phyloP scores from a whole-genome alignment of 345 rosid species.

The Lagerstroemia speciosa region DNA sequence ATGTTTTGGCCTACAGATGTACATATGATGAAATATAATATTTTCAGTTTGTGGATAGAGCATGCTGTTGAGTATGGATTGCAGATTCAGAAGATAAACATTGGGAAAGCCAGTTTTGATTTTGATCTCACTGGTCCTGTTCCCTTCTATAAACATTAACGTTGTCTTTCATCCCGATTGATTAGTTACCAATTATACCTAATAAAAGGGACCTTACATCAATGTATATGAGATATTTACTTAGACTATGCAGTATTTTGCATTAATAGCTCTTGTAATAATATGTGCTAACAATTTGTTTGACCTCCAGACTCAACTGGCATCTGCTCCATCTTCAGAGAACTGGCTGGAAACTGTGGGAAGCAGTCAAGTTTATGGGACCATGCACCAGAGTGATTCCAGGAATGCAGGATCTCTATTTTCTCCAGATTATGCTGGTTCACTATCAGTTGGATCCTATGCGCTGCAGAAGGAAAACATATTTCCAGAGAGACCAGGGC shows the following conservation, averaged over 20 bases:
- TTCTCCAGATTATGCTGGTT: slow-evolving; percentile 51
- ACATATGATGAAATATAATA: neutral
- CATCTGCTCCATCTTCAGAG: slow-evolving; percentile 83
- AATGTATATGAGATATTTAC: neutral
- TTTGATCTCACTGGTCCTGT: neutral
- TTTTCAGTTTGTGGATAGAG: neutral
- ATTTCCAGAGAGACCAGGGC: slow-evolving; percentile 98
- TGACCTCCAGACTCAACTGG: slow-evolving; percentile 65
- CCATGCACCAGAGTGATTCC: slow-evolving; percentile 48
- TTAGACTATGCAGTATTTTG: neutral
- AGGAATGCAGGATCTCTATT: slow-evolving; percentile 48
- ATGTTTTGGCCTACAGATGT: neutral
- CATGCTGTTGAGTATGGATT: neutral
- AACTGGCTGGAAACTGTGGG: slow-evolving; percentile 43
- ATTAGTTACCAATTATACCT: neutral
- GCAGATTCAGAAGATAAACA: neutral
- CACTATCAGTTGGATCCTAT: slow-evolving; percentile 61
- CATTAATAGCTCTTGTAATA: slow-evolving; percentile 1
- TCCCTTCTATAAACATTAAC: neutral
- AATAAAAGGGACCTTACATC: neutral
- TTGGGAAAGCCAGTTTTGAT: neutral
- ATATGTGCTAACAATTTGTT: slow-evolving; percentile 11
- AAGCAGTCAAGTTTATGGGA: slow-evolving; percentile 53
- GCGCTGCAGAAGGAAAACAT: slow-evolving; percentile 77
- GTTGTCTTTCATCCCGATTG: neutral